Percentiles rank a stretch among this genome's conserved stretches.
phyloP scores from a whole-genome alignment of 371 early-diverging fungal genomes.

The Mucor sp. region DNA sequence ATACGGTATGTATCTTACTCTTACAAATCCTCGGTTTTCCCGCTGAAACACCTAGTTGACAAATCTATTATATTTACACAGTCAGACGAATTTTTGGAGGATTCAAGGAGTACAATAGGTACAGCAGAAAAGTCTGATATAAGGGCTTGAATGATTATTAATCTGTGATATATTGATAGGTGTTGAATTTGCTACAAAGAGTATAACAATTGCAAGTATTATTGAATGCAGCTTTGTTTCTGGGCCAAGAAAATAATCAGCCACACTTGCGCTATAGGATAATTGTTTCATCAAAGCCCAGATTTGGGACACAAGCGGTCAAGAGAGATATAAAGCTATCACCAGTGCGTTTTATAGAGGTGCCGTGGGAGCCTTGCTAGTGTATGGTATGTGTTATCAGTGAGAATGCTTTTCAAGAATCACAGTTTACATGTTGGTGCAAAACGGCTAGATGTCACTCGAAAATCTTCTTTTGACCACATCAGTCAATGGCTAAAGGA shows the following conservation, averaged over 20 bases:
- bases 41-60: neutral
- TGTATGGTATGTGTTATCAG: slow-evolving; percentile 35
- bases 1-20: slow-evolving; percentile 58
- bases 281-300: slow-evolving; percentile 70
- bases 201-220: slow-evolving; percentile 39
- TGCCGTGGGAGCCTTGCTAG: slow-evolving; percentile 48
- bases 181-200: slow-evolving; percentile 58
- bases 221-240: neutral
- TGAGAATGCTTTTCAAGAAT: neutral
- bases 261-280: slow-evolving; percentile 19
- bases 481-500: slow-evolving; percentile 96
- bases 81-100: slow-evolving; percentile 25
- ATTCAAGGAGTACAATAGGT: slow-evolving; percentile 28
- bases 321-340: slow-evolving; percentile 81
- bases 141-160: neutral
- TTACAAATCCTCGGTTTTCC: neutral
- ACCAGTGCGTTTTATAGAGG: slow-evolving; percentile 58
- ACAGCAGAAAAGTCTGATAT: neutral
- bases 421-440: neutral
- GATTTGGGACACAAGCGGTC: slow-evolving; percentile 90
- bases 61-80: neutral
- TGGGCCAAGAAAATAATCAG: neutral
- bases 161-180: slow-evolving; percentile 17
- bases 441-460: slow-evolving; percentile 80
- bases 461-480: slow-evolving; percentile 91